Base-by-base conservation (phyloP, 345 rosid genomes). In the Salix exigua region DNA sequence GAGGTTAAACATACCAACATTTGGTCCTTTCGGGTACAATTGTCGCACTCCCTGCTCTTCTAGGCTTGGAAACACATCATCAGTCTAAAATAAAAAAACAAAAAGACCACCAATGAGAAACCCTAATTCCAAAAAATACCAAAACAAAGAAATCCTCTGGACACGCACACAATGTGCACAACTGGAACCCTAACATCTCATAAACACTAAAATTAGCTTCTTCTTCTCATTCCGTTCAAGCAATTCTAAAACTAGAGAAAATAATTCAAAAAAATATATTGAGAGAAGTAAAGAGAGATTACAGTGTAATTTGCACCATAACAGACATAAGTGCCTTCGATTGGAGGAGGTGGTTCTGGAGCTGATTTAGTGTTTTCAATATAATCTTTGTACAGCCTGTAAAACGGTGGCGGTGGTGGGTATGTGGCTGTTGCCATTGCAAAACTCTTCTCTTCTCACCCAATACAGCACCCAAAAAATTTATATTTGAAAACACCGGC, bases 381-480 rank as follows among this genome's bases (percentile, higher is more conserved):
- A 81, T 87, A 93, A 75, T 96, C 94, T 78, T 93, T 96, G 92
- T 96, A 91, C 21, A 96, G 94, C 78, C 94, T 87, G 82, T 92
- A 89, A 79, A 76, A 96, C 7, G 98, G 97, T 5, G 99, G 98
- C 3, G 94, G 97, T 6, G 99, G 99, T 1, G 98, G 99, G 58
- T 91, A 93, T 11, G 94, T 85, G 21, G 95, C 98, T 28, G 98
- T 89, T 44, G 99, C 93, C 98, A 93, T 96, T 70, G 61, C 61
- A 21, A 9, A 53, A 53, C 61, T 53, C 12, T 53, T 21, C 61
- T 19, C 61, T 7, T 2, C 12, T 53, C 25, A 53, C 21, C 26
- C 26, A 53, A 53, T 7, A 53, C 8, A 44, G 53, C 48, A 17
- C 37, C 37, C 37, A 42, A 25, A 42, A 68, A n/a, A 30, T 12